Conservation (phyloP, 371 early-diverging fungal species). For the Mucor mucedo region DNA sequence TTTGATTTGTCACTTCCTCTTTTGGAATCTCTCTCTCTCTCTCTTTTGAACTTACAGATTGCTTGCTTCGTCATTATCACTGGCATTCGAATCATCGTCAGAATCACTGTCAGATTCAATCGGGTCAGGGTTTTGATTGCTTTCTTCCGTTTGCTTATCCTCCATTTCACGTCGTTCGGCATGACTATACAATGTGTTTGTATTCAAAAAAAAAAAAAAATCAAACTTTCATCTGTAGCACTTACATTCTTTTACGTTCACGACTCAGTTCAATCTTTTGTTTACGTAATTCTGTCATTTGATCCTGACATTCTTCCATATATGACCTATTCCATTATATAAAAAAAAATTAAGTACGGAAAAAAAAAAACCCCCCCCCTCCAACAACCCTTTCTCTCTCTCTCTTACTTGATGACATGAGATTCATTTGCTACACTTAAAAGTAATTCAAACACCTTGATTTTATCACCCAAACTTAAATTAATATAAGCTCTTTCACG, state of each 20-base stretch:
- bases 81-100: conserved; percentile 32
- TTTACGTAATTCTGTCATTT: conserved; percentile 64
- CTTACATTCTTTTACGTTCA: conserved; percentile 59
- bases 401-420: conserved; percentile 42
- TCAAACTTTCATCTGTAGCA: not conserved
- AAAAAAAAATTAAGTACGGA: not conserved
- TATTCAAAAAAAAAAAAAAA: conserved; percentile 9
- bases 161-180: conserved; percentile 47
- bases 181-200: conserved; percentile 19
- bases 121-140: conserved; percentile 12
- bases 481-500: conserved; percentile 50
- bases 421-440: conserved; percentile 57
- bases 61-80: conserved; percentile 31
- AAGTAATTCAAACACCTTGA: conserved; percentile 54
- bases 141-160: conserved; percentile 33
- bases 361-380: too few species aligned
- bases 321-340: conserved; percentile 50
- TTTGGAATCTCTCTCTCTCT: too few species aligned
- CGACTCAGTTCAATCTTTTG: conserved; percentile 72
- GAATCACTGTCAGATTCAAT: conserved; percentile 15
- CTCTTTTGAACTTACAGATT: conserved; percentile 12
- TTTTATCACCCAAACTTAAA: conserved; percentile 53
- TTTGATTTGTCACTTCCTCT: too few species aligned
- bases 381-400: not conserved
- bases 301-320: conserved; percentile 74